Evolutionary conservation across 129 eudicot species (phyloP).

Genomic region (Dittrichia graveolens): DNA sequence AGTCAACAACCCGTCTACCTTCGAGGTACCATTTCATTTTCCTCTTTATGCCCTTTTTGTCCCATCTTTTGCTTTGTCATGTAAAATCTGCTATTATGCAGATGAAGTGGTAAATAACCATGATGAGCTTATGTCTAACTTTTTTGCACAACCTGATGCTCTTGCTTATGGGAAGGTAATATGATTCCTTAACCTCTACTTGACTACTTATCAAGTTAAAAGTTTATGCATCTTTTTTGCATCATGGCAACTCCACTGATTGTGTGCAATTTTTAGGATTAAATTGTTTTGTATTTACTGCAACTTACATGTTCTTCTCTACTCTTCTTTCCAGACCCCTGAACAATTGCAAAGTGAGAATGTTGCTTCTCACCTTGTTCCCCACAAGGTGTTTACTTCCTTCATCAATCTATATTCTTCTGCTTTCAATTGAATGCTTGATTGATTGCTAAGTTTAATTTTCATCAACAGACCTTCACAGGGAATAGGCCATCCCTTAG

Average conservation of each 20-base stretch:
- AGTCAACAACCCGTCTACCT: constrained; percentile 99
- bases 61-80: constrained; percentile 3
- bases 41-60: not conserved
- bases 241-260: too few relatives aligned
- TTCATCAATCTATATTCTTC: not conserved
- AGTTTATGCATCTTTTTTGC: too few relatives aligned
- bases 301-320: not conserved
- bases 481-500: constrained; percentile 98
- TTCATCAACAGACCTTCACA: constrained; percentile 71
- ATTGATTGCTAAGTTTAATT: constrained; percentile 22
- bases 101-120: constrained; percentile 96
- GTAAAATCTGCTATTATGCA: constrained; percentile 38
- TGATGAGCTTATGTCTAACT: constrained; percentile 99
- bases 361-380: constrained; percentile 72
- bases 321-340: constrained; percentile 63
- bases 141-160: constrained; percentile 99
- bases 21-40: constrained; percentile 49
- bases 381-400: constrained; percentile 77
- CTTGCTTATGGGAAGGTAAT: constrained; percentile 97
- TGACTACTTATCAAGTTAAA: too few relatives aligned
- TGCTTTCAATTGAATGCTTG: constrained; percentile 14
- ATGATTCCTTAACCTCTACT: not conserved
- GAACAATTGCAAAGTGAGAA: constrained; percentile 83
- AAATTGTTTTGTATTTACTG: not conserved
- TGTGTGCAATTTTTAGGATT: too few relatives aligned